These are phyloP conservation scores for Ascodesmis nigricans DNA, from an alignment of 495 filamentous ascomycete genomes.

Conservation along the genomic window DNA sequence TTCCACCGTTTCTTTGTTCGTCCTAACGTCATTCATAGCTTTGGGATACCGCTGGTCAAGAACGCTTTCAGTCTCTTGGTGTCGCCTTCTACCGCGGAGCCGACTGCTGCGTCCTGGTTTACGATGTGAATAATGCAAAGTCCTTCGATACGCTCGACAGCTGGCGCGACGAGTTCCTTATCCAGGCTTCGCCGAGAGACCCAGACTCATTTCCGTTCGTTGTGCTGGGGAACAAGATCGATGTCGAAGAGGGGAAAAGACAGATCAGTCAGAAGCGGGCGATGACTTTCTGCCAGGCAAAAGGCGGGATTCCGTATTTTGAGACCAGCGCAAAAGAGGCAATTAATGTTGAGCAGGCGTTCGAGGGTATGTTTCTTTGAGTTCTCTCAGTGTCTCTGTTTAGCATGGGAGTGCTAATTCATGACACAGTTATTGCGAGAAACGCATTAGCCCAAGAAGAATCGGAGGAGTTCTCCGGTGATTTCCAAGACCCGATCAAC, in stretches of 20 bases:
- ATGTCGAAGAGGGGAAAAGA: conserved; percentile 92
- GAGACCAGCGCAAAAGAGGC: conserved; percentile 99
- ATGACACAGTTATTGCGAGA: conserved; percentile 65
- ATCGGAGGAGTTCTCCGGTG: conserved; percentile 72
- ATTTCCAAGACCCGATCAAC: conserved; percentile 93
- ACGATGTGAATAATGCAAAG: conserved; percentile 97
- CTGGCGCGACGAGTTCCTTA: conserved; percentile 96
- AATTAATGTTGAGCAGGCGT: conserved; percentile 93
- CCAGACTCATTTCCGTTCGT: conserved; percentile 97
- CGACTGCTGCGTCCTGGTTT: conserved; percentile 96
- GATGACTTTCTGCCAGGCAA: conserved; percentile 91
- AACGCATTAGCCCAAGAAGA: conserved; percentile 94
- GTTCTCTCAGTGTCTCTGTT: background rate
- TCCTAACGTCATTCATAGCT: conserved; percentile 32
- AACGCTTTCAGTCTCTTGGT: conserved; percentile 90
- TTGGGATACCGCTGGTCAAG: conserved; percentile 96
- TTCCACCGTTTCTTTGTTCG: background rate
- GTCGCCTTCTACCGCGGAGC: conserved; percentile 97
- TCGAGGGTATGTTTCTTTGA: conserved; percentile 45
- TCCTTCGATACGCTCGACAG: conserved; percentile 96
- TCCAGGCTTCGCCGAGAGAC: conserved; percentile 88
- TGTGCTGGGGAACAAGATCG: conserved; percentile 96
- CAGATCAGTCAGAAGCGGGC: conserved; percentile 84
- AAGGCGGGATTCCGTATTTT: conserved; percentile 93
- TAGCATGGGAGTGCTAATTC: background rate